Conservation (phyloP, 139 green algal species). For the Chlorella sp. region DNA sequence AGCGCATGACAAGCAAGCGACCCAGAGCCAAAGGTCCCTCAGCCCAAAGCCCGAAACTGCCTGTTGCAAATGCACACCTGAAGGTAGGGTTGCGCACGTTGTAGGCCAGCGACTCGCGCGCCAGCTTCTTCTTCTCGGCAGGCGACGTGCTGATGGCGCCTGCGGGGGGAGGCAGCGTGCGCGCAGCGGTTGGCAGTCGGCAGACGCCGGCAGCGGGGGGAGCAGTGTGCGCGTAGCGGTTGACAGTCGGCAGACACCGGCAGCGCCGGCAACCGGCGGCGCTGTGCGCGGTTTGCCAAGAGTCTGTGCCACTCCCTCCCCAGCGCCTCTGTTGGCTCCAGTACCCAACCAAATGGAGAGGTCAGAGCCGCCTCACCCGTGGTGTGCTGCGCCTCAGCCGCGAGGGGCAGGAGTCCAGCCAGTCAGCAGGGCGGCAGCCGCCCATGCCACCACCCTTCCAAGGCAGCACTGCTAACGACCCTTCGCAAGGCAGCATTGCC, state of each 20-base stretch:
- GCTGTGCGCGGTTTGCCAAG: no score
- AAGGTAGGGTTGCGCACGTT: conserved; percentile 77
- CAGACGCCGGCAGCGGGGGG: no score
- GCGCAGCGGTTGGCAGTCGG: not conserved
- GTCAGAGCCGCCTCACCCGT: not conserved
- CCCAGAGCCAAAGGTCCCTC: no score
- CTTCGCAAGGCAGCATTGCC: no score
- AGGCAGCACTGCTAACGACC: no score
- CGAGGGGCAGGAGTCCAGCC: no score
- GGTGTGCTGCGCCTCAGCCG: not conserved
- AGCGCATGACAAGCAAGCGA: no score
- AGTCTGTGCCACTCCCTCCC: no score
- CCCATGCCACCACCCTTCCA: not conserved
- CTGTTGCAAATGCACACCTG: not conserved
- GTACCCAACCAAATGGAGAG: not conserved
- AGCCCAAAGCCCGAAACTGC: no score
- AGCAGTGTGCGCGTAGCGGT: not conserved
- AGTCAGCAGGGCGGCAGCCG: not conserved
- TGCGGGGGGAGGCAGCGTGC: not conserved
- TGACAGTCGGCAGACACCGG: no score
- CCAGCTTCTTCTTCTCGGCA: conserved; percentile 61
- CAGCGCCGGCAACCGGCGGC: no score
- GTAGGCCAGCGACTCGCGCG: conserved; percentile 65
- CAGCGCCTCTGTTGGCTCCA: no score
- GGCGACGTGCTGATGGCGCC: conserved; percentile 54